A percentile compares a stretch with the other conserved stretches of the same genome.
These are phyloP conservation scores for Hypoxylon trugodes DNA, from an alignment of 495 filamentous ascomycete species.

Conservation along the genomic window DNA sequence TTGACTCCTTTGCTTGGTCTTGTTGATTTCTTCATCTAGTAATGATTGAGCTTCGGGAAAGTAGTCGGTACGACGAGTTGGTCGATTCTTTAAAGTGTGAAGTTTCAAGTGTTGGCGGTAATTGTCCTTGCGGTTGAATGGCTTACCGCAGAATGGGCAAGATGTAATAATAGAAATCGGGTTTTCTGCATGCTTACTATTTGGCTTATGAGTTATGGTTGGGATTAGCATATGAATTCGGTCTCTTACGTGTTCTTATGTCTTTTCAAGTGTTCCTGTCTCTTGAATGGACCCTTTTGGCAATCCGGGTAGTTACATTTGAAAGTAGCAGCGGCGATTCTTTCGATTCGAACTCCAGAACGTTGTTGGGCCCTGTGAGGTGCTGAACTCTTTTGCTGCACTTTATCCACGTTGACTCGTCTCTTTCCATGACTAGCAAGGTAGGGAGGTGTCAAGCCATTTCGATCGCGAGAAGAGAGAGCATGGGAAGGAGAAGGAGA, in stretches of 20 bases:
- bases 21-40: conserved; percentile 40
- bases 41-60: conserved; percentile 36
- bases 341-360: conserved; percentile 32
- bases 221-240: neutral
- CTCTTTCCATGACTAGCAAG: conserved; percentile 28
- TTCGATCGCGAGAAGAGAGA: conserved; percentile 12
- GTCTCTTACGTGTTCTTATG: conserved; percentile 64
- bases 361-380: conserved; percentile 45
- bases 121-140: conserved; percentile 49
- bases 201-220: conserved; percentile 9
- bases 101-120: conserved; percentile 49
- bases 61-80: conserved; percentile 43
- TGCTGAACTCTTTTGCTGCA: conserved; percentile 45
- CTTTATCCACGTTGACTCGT: conserved; percentile 40
- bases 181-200: conserved; percentile 37
- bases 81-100: conserved; percentile 43
- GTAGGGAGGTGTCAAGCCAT: conserved; percentile 27
- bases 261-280: conserved; percentile 71
- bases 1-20: conserved; percentile 41
- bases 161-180: conserved; percentile 9
- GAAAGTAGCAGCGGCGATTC: conserved; percentile 33
- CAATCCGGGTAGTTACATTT: conserved; percentile 48
- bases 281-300: conserved; percentile 61
- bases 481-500: conserved; percentile 34
- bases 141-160: conserved; percentile 45